Percentiles rank a stretch among this genome's conserved stretches.
Evolutionary conservation across 2,329 filamentous ascomycete species (phyloP).

Genomic region (Hymenoscyphus occultus): DNA sequence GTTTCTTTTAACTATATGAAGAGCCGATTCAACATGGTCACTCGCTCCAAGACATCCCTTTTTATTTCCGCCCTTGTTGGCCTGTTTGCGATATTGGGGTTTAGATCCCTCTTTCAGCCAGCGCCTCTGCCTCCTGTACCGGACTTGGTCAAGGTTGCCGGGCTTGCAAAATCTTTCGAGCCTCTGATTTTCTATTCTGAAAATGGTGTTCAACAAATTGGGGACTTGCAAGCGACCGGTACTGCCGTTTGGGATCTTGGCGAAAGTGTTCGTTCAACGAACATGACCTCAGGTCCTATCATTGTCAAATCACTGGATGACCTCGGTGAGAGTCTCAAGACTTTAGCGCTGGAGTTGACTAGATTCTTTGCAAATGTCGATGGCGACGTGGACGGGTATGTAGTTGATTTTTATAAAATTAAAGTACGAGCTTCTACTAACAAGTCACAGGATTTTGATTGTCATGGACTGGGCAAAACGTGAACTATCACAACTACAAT

Average conservation of each 20-base stretch:
- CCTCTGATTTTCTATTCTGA: slow-evolving; percentile 94
- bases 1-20: slow-evolving; percentile 63
- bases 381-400: slow-evolving; percentile 80
- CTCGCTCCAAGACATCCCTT: slow-evolving; percentile 67
- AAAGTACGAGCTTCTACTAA: slow-evolving; percentile 19
- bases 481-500: slow-evolving; percentile 70
- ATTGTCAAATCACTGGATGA: slow-evolving; percentile 85
- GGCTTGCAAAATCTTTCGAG: slow-evolving; percentile 86
- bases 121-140: slow-evolving; percentile 65
- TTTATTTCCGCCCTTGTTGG: slow-evolving; percentile 59
- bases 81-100: slow-evolving; percentile 61
- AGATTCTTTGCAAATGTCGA: slow-evolving; percentile 93
- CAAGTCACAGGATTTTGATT: slow-evolving; percentile 65
- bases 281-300: slow-evolving; percentile 84
- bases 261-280: slow-evolving; percentile 83
- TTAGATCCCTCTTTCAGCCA: slow-evolving; percentile 67
- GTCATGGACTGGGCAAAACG: slow-evolving; percentile 96
- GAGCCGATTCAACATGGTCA: slow-evolving; percentile 56
- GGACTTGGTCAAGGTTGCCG: slow-evolving; percentile 86
- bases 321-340: slow-evolving; percentile 80
- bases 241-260: slow-evolving; percentile 93
- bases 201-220: slow-evolving; percentile 80
- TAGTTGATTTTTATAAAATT: slow-evolving; percentile 19
- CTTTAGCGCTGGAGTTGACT: slow-evolving; percentile 79
- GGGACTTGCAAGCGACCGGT: slow-evolving; percentile 84